phyloP scores from a whole-genome alignment of 352 stramenopile species.

The Globisporangium nodosum region DNA sequence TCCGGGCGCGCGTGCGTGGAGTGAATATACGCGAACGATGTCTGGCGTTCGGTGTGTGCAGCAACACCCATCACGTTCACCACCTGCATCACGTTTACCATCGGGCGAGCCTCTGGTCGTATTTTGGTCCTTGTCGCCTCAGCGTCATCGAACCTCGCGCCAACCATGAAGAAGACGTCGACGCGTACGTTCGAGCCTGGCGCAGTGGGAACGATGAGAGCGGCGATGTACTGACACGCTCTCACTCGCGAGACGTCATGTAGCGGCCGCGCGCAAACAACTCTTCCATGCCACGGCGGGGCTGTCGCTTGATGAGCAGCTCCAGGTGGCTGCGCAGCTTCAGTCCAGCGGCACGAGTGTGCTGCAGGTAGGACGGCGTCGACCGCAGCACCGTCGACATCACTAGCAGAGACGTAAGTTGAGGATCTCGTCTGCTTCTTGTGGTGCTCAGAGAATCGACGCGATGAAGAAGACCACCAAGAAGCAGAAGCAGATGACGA shows the following conservation, averaged over 20 bases:
- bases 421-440: no score
- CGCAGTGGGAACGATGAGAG: no score
- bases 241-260: no score
- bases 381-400: not conserved
- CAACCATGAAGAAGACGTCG: not conserved
- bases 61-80: no score
- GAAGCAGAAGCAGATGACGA: conserved; percentile 47
- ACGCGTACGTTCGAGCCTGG: not conserved
- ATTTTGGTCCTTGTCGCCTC: no score
- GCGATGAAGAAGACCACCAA: conserved; percentile 64
- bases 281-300: conserved; percentile 64
- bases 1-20: no score
- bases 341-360: conserved; percentile 43
- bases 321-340: conserved; percentile 43
- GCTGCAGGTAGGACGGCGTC: conserved; percentile 29
- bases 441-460: conserved; percentile 37
- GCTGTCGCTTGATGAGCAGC: conserved; percentile 58
- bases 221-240: not conserved
- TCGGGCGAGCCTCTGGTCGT: no score
- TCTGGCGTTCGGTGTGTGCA: no score
- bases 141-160: no score
- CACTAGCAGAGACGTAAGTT: not conserved
- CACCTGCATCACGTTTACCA: no score
- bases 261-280: conserved; percentile 36
- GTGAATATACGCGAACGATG: no score